Percentiles rank a stretch among this genome's conserved stretches.
These are phyloP conservation scores for Plantago rigida DNA, from an alignment of 305 asterid genomes.

Conservation along the genomic window DNA sequence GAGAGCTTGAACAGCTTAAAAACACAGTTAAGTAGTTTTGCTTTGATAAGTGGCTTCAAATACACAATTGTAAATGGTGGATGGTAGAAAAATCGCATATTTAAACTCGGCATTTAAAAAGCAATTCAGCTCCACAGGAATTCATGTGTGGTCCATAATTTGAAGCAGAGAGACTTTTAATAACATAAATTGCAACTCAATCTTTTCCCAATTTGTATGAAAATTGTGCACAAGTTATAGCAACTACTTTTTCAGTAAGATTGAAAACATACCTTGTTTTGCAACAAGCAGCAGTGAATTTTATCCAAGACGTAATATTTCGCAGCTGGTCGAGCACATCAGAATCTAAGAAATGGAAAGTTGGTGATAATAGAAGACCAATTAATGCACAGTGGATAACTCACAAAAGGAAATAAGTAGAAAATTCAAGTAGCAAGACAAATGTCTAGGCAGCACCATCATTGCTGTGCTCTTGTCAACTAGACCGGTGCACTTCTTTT, in stretches of 20 bases:
- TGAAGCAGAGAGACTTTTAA: no score
- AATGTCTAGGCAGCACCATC: no score
- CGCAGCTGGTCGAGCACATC: constrained; percentile 61
- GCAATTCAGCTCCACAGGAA: no score
- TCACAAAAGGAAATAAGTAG: no score
- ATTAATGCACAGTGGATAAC: not conserved
- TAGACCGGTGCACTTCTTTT: no score
- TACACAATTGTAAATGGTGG: not conserved
- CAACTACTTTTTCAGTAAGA: not conserved
- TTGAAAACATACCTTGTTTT: constrained; percentile 47
- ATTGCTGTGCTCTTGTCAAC: no score
- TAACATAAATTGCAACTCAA: no score
- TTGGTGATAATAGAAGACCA: constrained; percentile 14
- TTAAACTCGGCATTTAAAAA: not conserved
- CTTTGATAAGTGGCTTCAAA: not conserved
- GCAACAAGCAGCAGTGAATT: constrained; percentile 43
- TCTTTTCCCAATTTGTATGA: no score
- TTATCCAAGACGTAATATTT: constrained; percentile 71
- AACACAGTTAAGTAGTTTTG: not conserved
- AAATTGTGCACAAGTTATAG: not conserved
- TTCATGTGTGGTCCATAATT: no score
- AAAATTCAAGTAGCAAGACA: no score
- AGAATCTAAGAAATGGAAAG: constrained; percentile 42
- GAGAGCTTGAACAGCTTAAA: constrained; percentile 13
- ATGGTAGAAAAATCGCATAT: not conserved